Evolutionary conservation across 1,284 basidiomycete genomes (phyloP).

Genomic region (Naganishia albida): DNA sequence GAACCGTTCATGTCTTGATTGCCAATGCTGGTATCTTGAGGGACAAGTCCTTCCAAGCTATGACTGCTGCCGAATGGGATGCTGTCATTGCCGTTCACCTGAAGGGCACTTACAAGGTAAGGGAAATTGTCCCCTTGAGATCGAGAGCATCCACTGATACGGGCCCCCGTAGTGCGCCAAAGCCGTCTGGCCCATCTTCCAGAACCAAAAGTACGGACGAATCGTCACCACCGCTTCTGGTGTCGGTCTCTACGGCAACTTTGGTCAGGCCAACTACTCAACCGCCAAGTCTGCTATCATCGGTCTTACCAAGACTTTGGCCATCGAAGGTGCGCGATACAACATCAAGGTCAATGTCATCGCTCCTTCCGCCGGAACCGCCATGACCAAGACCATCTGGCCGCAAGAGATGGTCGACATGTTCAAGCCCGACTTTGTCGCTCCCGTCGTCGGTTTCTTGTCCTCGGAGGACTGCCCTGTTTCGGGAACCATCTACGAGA

Average conservation of each 20-base stretch:
- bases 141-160: neutral
- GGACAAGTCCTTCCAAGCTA: constrained; percentile 84
- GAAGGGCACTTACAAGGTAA: constrained; percentile 62
- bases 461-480: constrained; percentile 76
- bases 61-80: constrained; percentile 95
- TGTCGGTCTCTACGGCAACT: constrained; percentile 93
- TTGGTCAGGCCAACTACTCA: constrained; percentile 83
- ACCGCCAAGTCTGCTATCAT: constrained; percentile 93
- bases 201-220: constrained; percentile 94
- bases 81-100: constrained; percentile 85
- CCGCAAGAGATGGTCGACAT: constrained; percentile 82
- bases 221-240: constrained; percentile 92
- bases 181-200: constrained; percentile 96
- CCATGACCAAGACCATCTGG: constrained; percentile 87
- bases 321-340: constrained; percentile 89
- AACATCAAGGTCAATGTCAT: constrained; percentile 85
- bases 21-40: constrained; percentile 95
- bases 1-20: constrained; percentile 81
- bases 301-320: constrained; percentile 84
- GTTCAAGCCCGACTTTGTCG: constrained; percentile 93
- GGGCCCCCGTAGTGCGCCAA: constrained; percentile 67
- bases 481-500: constrained; percentile 80
- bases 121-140: constrained; percentile 37
- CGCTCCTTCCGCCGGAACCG: constrained; percentile 85
- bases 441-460: constrained; percentile 87